A percentile compares a stretch with the other conserved stretches of the same genome.
These are phyloP conservation scores for Osmanthus fragrans DNA, from an alignment of 257 asterid genomes.

Conservation along the genomic window DNA sequence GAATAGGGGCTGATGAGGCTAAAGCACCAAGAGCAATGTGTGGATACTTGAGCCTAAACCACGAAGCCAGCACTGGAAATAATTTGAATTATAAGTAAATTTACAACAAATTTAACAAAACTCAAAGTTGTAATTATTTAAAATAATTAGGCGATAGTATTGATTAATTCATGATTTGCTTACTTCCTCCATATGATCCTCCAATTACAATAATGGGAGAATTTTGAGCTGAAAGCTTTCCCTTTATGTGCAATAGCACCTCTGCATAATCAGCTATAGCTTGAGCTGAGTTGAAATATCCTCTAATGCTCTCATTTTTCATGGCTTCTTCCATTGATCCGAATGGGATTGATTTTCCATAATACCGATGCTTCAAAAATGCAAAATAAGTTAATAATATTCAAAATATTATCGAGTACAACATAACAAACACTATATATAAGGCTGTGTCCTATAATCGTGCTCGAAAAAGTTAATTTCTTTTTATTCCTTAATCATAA, in stretches of 20 bases:
- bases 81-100: neutral
- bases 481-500: too few species aligned
- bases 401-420: too few species aligned
- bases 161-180: constrained; percentile 4
- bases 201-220: constrained; percentile 76
- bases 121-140: neutral
- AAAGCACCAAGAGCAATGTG: constrained; percentile 76
- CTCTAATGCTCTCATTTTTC: constrained; percentile 44
- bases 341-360: constrained; percentile 66
- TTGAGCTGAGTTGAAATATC: constrained; percentile 79
- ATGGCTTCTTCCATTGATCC: constrained; percentile 49
- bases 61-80: constrained; percentile 66
- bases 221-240: constrained; percentile 40
- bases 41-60: constrained; percentile 88
- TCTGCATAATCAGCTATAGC: constrained; percentile 85
- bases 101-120: neutral
- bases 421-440: too few species aligned
- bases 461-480: neutral
- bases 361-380: constrained; percentile 60
- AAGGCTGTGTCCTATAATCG: neutral
- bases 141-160: neutral
- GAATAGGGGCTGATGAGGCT: constrained; percentile 86
- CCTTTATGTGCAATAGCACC: constrained; percentile 51
- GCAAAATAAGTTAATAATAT: too few species aligned
- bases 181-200: constrained; percentile 89